phyloP scores from a whole-genome alignment of 768 basidiomycete species.

The Hericium alpestre region DNA sequence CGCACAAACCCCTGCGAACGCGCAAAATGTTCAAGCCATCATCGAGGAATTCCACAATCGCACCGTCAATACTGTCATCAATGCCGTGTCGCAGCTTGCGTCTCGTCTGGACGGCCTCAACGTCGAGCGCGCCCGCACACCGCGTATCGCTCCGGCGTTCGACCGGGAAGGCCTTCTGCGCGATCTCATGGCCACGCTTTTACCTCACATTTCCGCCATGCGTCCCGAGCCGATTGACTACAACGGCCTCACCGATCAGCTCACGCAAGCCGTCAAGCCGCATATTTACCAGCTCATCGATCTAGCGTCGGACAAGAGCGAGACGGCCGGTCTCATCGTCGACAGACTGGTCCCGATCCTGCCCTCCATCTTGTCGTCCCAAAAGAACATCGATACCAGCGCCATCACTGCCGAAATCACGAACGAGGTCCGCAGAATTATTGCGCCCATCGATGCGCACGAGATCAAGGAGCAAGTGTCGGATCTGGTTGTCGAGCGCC shows the following conservation, averaged over 20 bases:
- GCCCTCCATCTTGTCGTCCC: constrained; percentile 27
- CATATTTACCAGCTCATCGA: constrained; percentile 85
- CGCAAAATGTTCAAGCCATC: constrained; percentile 24
- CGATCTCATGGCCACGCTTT: constrained; percentile 45
- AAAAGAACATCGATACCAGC: constrained; percentile 38
- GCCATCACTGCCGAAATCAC: constrained; percentile 49
- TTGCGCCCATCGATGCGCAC: constrained; percentile 71
- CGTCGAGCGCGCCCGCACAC: constrained; percentile 23
- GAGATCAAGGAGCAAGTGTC: constrained; percentile 86
- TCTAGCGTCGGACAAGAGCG: constrained; percentile 78
- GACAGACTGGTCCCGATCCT: constrained; percentile 60
- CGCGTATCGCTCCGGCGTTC: constrained; percentile 24
- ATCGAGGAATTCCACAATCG: constrained; percentile 50
- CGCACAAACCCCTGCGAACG: constrained; percentile 12
- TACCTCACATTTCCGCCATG: constrained; percentile 50
- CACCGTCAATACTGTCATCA: constrained; percentile 49
- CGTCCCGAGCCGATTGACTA: constrained; percentile 68
- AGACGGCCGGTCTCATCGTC: constrained; percentile 75
- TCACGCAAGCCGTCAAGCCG: constrained; percentile 80
- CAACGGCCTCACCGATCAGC: constrained; percentile 59
- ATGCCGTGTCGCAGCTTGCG: constrained; percentile 47
- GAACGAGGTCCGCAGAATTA: constrained; percentile 58
- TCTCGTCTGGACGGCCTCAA: constrained; percentile 46
- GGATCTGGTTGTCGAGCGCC: constrained; percentile 76
- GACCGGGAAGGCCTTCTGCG: constrained; percentile 53